phyloP scores from a whole-genome alignment of 495 filamentous ascomycete genomes.

The Aspergillus panamensis region DNA sequence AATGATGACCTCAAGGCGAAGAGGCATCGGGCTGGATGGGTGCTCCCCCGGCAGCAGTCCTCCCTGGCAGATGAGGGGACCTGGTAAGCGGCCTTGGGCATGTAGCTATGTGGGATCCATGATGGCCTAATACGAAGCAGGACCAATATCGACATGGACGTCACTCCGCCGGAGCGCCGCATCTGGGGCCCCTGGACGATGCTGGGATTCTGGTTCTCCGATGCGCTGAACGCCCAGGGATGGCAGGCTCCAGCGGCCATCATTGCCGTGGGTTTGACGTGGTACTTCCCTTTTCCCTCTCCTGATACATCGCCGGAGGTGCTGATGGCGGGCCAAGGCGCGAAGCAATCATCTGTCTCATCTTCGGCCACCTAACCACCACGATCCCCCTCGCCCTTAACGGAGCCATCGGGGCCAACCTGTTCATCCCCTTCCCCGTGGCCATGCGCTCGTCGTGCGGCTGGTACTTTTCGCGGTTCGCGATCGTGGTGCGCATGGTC shows the following conservation, averaged over 20 bases:
- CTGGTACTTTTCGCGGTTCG: slow-evolving; percentile 3
- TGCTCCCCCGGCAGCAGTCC: slow-evolving; percentile 2
- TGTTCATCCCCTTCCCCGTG: slow-evolving; percentile 1
- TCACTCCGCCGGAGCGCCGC: slow-evolving; percentile 4
- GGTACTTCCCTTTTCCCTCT: neutral
- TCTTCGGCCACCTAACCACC: slow-evolving; percentile 1
- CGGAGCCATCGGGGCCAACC: slow-evolving; percentile 5
- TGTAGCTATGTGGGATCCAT: no score
- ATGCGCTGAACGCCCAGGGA: slow-evolving; percentile 8
- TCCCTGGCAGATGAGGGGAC: slow-evolving; percentile 8
- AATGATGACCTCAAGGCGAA: neutral
- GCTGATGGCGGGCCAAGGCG: neutral
- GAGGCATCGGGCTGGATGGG: neutral
- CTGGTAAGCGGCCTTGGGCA: neutral
- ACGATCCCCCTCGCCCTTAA: slow-evolving; percentile 2
- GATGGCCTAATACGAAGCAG: neutral
- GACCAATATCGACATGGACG: slow-evolving; percentile 10
- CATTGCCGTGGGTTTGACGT: slow-evolving; percentile 4
- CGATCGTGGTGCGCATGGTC: neutral
- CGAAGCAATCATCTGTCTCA: slow-evolving; percentile 5
- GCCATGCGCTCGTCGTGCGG: neutral
- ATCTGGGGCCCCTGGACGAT: slow-evolving; percentile 5
- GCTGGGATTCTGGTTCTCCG: slow-evolving; percentile 9
- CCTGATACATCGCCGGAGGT: neutral
- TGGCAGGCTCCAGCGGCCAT: slow-evolving; percentile 2